Percentiles rank a stretch among this genome's conserved stretches.
Conservation (phyloP, 495 filamentous ascomycete genomes). For the Penicillium waksmanii region DNA sequence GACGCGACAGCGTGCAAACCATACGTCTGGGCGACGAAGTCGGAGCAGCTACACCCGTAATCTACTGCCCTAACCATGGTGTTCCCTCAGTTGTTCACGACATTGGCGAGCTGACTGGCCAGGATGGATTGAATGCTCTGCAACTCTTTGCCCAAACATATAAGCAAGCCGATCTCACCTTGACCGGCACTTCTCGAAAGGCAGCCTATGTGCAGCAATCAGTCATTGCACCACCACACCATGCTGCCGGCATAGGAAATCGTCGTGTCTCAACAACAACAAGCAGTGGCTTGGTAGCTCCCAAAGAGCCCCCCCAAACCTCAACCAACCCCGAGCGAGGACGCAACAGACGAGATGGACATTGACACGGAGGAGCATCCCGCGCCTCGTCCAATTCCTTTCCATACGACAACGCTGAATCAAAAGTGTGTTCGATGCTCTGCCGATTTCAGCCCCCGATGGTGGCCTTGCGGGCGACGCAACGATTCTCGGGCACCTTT, state of each 20-base stretch:
- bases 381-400: slow-evolving; percentile 16
- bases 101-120: slow-evolving; percentile 71
- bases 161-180: slow-evolving; percentile 89
- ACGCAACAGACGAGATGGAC: slow-evolving; percentile 39
- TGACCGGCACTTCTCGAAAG: slow-evolving; percentile 91
- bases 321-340: slow-evolving; percentile 30
- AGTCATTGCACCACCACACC: slow-evolving; percentile 38
- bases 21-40: slow-evolving; percentile 76
- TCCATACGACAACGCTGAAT: slow-evolving; percentile 20
- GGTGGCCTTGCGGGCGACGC: slow-evolving; percentile 46
- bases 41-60: slow-evolving; percentile 73
- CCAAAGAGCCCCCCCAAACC: slow-evolving; percentile 37
- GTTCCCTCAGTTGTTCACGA: slow-evolving; percentile 72
- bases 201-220: slow-evolving; percentile 67
- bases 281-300: slow-evolving; percentile 30
- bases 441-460: slow-evolving; percentile 44
- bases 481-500: slow-evolving; percentile 32
- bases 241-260: slow-evolving; percentile 25
- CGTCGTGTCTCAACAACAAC: slow-evolving; percentile 47
- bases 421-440: slow-evolving; percentile 46
- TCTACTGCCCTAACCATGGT: slow-evolving; percentile 90
- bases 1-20: slow-evolving; percentile 72
- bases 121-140: slow-evolving; percentile 67
- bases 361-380: slow-evolving; percentile 36
- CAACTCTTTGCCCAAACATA: slow-evolving; percentile 85